These are phyloP conservation scores for Penicillium simplicissimum DNA, from an alignment of 495 filamentous ascomycete species.

Conservation along the genomic window DNA sequence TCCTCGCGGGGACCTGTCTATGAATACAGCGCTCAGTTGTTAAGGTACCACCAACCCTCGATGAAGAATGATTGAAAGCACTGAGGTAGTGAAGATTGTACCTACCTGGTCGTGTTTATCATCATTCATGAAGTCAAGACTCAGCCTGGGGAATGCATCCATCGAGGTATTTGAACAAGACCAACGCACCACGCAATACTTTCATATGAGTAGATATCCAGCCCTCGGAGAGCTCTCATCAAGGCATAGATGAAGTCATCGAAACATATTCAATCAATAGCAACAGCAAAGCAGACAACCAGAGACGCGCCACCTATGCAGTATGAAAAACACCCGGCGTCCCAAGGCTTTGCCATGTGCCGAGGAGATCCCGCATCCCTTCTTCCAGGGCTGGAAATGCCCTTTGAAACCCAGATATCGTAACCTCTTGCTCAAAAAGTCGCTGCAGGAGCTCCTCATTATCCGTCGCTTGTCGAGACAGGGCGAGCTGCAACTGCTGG, in stretches of 20 bases:
- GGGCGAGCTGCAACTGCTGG: not conserved
- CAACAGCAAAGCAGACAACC: not conserved
- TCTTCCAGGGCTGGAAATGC: not conserved
- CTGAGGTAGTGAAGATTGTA: too few relatives aligned
- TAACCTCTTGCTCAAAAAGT: not conserved
- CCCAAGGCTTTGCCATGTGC: not conserved
- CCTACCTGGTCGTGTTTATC: too few relatives aligned
- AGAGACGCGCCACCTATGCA: not conserved
- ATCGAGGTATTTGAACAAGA: not conserved
- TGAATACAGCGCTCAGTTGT: too few relatives aligned
- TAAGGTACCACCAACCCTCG: too few relatives aligned
- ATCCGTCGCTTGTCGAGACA: not conserved
- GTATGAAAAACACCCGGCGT: not conserved
- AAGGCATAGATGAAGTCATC: not conserved
- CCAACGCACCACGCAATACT: not conserved
- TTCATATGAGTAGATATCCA: not conserved
- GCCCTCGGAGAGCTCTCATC: not conserved
- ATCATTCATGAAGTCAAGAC: too few relatives aligned
- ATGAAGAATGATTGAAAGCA: too few relatives aligned
- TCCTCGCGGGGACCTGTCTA: too few relatives aligned
- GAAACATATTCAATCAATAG: not conserved
- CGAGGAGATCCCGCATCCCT: not conserved
- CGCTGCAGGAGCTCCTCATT: not conserved
- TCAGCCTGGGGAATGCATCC: not conserved
- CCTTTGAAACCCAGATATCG: not conserved